Evolutionary conservation across 2,329 filamentous ascomycete genomes (phyloP), one percentile per base, ranked within the genome.

Genomic region (Fusarium sp.): DNA sequence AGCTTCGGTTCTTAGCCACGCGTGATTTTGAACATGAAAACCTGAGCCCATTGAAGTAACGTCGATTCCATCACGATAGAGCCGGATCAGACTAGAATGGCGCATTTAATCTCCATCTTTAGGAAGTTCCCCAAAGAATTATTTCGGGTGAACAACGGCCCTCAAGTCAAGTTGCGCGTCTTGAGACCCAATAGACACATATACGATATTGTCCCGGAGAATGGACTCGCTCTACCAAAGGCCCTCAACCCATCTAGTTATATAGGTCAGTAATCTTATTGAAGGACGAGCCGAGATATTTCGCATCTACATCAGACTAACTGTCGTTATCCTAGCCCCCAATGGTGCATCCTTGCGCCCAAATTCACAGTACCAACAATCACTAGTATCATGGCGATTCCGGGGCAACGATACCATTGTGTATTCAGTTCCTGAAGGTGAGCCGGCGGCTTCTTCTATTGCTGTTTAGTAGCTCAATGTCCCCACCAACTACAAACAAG

Each of bases 301-400:
- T 38, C 8, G 8, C 37, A 10, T 17, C 8, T 38, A 38, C 4
- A 22, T 14, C 5, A 30, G 40, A 45, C n/a, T 45, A 45, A 45
- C 20, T 22, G 6, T 45, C 11, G 6, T 15, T 25, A 45, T 25
- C 6, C 6, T 35, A 77, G 76, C 75, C 4, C 76, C 76, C 6
- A 78, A 78, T 47, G 76, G 76, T 11, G 74, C 71, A 17, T 77
- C 73, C 3, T 66, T 78, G 71, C 63, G 71, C 17, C 71, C 73
- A 1, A 67, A 70, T 32, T 75, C 73, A 4, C 68, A 50, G 17
- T 75, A 77, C 22, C 76, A 77, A 30, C 73, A 74, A 17, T 61
- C 40, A 4, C 65, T 77, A 1, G 66, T 77, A 7, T 54, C 66
- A n/a, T 30, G 54, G n/a, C 45, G 63, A 11, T 76, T 72, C 54